phyloP scores from a whole-genome alignment of 345 rosid species.

The Moricandia arvensis region DNA sequence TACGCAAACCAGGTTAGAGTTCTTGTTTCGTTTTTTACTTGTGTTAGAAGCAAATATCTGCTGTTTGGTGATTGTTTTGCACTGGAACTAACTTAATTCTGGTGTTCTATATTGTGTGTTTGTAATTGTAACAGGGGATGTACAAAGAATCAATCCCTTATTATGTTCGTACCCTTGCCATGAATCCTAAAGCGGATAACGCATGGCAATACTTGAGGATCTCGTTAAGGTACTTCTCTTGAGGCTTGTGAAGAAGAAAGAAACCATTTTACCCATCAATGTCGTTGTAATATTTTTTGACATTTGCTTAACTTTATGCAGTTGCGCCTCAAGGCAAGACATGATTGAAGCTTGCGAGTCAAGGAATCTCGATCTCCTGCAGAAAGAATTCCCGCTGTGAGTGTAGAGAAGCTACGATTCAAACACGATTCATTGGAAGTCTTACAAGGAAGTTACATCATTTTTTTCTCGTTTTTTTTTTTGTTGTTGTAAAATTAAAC shows the following conservation, averaged over 20 bases:
- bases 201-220: constrained; percentile 99
- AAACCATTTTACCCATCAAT: neutral
- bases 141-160: constrained; percentile 84
- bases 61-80: neutral
- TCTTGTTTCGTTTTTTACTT: constrained; percentile 2
- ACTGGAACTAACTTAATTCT: neutral
- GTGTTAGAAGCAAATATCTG: neutral
- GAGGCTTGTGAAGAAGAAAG: neutral
- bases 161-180: constrained; percentile 93
- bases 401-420: constrained; percentile 17
- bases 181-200: constrained; percentile 99
- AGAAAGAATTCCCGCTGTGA: constrained; percentile 86
- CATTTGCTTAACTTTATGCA: constrained; percentile 34
- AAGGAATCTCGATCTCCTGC: constrained; percentile 81
- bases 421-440: neutral
- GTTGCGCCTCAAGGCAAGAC: constrained; percentile 83
- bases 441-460: neutral
- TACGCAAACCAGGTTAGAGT: constrained; percentile 90
- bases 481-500: no score
- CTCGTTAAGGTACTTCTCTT: constrained; percentile 70
- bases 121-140: constrained; percentile 57
- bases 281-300: neutral
- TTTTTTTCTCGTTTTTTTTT: no score
- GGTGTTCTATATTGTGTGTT: neutral
- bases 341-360: constrained; percentile 88